Base-by-base conservation (phyloP, 805 yeast genomes). In the Pachysolen tannophilus region DNA sequence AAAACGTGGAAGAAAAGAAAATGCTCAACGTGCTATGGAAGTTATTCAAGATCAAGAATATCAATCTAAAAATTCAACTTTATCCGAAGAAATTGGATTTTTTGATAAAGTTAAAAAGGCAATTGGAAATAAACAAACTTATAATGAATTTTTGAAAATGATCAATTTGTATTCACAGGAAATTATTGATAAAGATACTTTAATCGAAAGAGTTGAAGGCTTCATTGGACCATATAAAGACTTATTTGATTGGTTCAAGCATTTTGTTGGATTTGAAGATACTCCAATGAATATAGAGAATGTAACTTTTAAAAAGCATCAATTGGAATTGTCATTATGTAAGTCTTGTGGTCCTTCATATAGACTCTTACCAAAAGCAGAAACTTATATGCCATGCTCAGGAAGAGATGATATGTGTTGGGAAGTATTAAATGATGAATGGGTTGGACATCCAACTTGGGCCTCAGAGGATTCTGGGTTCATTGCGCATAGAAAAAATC, bases 391-490 rank as follows among this genome's bases (percentile, higher is more conserved):
- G 95, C 97, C 97, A 16, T 90, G 97, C 49, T 83, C 95, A 8
- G 98, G 98, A 13, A 77, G 99, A 49, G 99, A 92, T 59, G 97
- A 90, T 49, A 83, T 92, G 88, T 92, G 98, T 56, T 90, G 97
- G 97, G 97, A 90, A 52, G 96, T 92, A 11, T 69, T 92, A 48
- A 92, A 92, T 58, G 98, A 92, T 56, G 97, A 90, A 59, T 92
- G 97, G 97, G 97, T 92, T 24, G 96, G 97, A 6, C 97, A 92
- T 59, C 99, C 99, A 16, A 94, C 95, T n/a, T 92, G 99, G 99
- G 98, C 97, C 4, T 90, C 97, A 1, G 99, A 92, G 57, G 99
- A 92, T 57, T 84, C 96, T 9, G 99, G 98, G 0, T 92, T 90
- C 50, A 88, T 92, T 54, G 96, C 98, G n/a, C 99, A 92, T 57